Evolutionary conservation across 352 stramenopile species (phyloP).

Genomic region (Phytophthora tubulina): DNA sequence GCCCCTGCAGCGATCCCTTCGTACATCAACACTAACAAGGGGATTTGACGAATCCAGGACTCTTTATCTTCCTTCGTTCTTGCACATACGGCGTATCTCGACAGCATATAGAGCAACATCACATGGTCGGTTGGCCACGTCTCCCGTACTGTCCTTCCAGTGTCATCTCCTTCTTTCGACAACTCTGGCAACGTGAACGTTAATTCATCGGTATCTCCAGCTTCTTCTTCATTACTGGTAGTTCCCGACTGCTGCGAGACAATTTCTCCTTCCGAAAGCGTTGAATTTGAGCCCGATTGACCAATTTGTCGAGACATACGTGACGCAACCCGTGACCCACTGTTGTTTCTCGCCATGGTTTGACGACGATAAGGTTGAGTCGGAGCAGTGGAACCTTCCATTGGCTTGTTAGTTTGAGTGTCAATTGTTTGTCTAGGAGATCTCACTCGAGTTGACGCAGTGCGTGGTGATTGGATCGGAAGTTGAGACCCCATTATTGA

Average conservation of each 20-base stretch:
- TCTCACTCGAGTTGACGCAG: slow-evolving; percentile 9
- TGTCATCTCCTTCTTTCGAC: slow-evolving; percentile 58
- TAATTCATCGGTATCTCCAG: slow-evolving; percentile 50
- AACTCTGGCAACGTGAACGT: slow-evolving; percentile 63
- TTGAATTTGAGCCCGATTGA: slow-evolving; percentile 5
- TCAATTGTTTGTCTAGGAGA: slow-evolving; percentile 22
- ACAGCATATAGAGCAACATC: slow-evolving; percentile 69
- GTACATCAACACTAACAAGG: slow-evolving; percentile 73
- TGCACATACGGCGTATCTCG: slow-evolving; percentile 57
- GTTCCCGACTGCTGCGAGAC: slow-evolving; percentile 29
- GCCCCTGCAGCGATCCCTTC: slow-evolving; percentile 66
- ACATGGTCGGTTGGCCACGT: slow-evolving; percentile 64
- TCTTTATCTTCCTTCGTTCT: slow-evolving; percentile 87
- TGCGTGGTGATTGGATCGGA: slow-evolving; percentile 13
- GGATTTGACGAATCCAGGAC: slow-evolving; percentile 94
- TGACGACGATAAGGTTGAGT: slow-evolving; percentile 33
- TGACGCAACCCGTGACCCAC: background rate
- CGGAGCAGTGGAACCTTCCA: slow-evolving; percentile 12
- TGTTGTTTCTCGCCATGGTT: slow-evolving; percentile 34
- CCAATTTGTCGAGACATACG: slow-evolving; percentile 19
- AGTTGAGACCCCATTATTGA: background rate
- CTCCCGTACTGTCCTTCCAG: slow-evolving; percentile 53
- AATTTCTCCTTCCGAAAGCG: slow-evolving; percentile 15
- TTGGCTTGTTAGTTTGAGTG: background rate
- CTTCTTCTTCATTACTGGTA: slow-evolving; percentile 8